Percentiles rank a stretch among this genome's conserved stretches.
Evolutionary conservation across 192 early-diverging fungal genomes (phyloP).

Genomic region (Gigaspora rosea): DNA sequence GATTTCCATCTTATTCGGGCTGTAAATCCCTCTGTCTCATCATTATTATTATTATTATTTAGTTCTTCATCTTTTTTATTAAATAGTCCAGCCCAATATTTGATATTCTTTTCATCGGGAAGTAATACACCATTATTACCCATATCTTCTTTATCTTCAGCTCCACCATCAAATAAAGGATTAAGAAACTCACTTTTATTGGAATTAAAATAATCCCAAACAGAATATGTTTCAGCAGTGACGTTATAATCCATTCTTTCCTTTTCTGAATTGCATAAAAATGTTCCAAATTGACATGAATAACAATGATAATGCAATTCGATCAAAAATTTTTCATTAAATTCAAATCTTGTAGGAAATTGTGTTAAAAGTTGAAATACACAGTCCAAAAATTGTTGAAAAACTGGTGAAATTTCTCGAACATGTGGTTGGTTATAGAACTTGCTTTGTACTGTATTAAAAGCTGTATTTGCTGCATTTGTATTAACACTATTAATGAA

Average conservation of each 20-base stretch:
- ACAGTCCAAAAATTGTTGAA: constrained; percentile 97
- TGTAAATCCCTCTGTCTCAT: neutral
- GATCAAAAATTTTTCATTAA: constrained; percentile 79
- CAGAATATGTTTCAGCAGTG: constrained; percentile 51
- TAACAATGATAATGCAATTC: constrained; percentile 85
- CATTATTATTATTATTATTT: constrained; percentile 34
- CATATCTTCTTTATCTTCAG: constrained; percentile 47
- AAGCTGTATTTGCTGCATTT: constrained; percentile 29
- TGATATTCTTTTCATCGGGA: constrained; percentile 56
- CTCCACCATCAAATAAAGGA: constrained; percentile 54
- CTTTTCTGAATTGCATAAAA: constrained; percentile 86
- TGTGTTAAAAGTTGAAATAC: constrained; percentile 90
- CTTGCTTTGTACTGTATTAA: constrained; percentile 61
- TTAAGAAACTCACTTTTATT: constrained; percentile 60
- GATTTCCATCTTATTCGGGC: constrained; percentile 1
- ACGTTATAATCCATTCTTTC: constrained; percentile 63
- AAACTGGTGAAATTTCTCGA: constrained; percentile 90
- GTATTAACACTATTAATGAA: constrained; percentile 58
- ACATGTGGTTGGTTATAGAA: constrained; percentile 64
- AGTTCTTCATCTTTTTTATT: constrained; percentile 59
- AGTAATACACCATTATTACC: constrained; percentile 65
- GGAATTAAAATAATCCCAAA: constrained; percentile 83
- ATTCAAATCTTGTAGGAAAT: constrained; percentile 92
- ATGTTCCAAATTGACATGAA: constrained; percentile 92
- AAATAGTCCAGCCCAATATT: constrained; percentile 77